phyloP scores from a whole-genome alignment of 768 basidiomycete genomes.

The Termitomyces sp. region DNA sequence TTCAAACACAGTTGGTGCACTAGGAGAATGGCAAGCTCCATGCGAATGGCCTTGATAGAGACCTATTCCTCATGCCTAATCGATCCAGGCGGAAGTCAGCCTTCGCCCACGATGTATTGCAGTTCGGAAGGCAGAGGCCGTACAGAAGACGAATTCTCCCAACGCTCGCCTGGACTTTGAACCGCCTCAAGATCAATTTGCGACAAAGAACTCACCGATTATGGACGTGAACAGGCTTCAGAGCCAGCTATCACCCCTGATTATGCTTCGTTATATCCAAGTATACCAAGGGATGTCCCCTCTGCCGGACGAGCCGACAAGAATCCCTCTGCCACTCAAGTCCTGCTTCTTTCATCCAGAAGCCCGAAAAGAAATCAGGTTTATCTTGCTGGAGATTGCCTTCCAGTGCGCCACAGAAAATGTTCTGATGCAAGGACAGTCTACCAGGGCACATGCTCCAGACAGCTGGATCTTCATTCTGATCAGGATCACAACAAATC shows the following conservation, averaged over 20 bases:
- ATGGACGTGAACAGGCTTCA: background rate
- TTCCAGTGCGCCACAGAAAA: background rate
- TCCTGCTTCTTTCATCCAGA: background rate
- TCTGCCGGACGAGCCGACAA: slow-evolving; percentile 13
- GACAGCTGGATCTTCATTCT: background rate
- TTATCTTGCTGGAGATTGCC: background rate
- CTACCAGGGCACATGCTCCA: background rate
- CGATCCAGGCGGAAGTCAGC: slow-evolving; percentile 19
- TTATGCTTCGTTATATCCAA: slow-evolving; percentile 13
- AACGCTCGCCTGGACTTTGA: slow-evolving; percentile 1
- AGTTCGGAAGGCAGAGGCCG: no score
- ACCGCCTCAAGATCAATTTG: background rate
- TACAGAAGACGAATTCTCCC: no score
- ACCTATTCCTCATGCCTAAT: slow-evolving; percentile 39
- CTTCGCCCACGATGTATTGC: background rate
- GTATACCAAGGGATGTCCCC: slow-evolving; percentile 19
- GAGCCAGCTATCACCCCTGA: background rate
- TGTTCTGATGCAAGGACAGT: background rate
- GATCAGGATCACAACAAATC: background rate
- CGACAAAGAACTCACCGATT: slow-evolving; percentile 1
- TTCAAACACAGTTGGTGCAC: slow-evolving; percentile 60
- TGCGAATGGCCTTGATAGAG: slow-evolving; percentile 77
- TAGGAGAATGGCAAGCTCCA: slow-evolving; percentile 67
- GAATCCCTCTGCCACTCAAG: background rate
- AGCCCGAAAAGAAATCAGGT: background rate